These are phyloP conservation scores for Scheffersomyces ergatensis DNA, from an alignment of 805 yeast genomes.

Conservation along the genomic window DNA sequence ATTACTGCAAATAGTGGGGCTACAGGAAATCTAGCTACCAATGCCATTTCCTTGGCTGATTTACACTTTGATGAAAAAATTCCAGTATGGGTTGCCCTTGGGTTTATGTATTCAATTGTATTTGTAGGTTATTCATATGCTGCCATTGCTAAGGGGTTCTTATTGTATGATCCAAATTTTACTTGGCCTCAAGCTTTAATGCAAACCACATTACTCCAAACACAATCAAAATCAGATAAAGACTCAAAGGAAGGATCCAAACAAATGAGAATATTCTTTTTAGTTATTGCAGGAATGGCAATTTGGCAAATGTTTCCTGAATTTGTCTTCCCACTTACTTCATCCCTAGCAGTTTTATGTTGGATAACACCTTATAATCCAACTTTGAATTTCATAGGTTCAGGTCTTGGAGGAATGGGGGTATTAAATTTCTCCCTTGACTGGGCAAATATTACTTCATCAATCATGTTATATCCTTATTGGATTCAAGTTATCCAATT, in stretches of 20 bases:
- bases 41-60: conserved; percentile 46
- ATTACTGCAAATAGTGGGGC: conserved; percentile 53
- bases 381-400: conserved; percentile 43
- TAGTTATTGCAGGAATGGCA: conserved; percentile 30
- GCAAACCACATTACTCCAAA: conserved; percentile 46
- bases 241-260: conserved; percentile 14
- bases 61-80: conserved; percentile 39
- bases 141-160: conserved; percentile 45
- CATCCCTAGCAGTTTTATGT: conserved; percentile 48
- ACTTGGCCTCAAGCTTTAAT: conserved; percentile 51
- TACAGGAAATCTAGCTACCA: conserved; percentile 50
- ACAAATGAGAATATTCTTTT: conserved; percentile 38
- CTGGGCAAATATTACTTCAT: conserved; percentile 53
- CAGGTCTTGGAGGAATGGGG: conserved; percentile 56
- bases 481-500: conserved; percentile 52
- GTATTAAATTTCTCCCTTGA: conserved; percentile 47
- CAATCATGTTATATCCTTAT: conserved; percentile 49
- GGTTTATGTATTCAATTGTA: conserved; percentile 51
- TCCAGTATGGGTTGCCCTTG: conserved; percentile 33
- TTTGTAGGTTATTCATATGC: conserved; percentile 54
- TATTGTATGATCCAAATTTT: conserved; percentile 48
- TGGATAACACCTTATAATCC: conserved; percentile 46
- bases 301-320: conserved; percentile 53
- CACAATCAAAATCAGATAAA: conserved; percentile 18
- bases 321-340: conserved; percentile 45